Percentiles rank a stretch among this genome's conserved stretches.
Conservation (phyloP, 352 stramenopile genomes). For the Phytophthora aleatoria region DNA sequence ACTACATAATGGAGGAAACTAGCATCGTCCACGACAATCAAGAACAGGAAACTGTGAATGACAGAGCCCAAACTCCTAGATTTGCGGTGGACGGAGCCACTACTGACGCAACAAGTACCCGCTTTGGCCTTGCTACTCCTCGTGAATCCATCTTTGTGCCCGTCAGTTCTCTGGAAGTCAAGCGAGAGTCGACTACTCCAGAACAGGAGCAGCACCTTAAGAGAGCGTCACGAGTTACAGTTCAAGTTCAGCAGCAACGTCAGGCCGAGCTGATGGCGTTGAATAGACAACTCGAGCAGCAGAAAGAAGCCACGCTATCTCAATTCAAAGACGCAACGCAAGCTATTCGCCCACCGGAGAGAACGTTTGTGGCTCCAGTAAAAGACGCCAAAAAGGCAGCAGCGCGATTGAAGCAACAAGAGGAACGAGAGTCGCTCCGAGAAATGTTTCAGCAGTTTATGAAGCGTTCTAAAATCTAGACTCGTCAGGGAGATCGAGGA, state of each 20-base stretch:
- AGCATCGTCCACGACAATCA: conserved; percentile 14
- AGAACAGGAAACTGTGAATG: conserved; percentile 3
- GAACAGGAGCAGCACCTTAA: conserved; percentile 8
- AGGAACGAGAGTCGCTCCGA: conserved; percentile 26
- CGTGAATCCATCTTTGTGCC: conserved; percentile 60
- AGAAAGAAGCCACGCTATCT: conserved; percentile 5
- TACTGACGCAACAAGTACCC: conserved; percentile 12
- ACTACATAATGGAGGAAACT: not conserved
- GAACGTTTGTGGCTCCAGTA: conserved; percentile 5
- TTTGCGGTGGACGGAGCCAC: conserved; percentile 16
- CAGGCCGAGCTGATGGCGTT: conserved; percentile 46
- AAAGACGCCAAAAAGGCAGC: conserved; percentile 19
- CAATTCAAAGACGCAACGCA: conserved; percentile 1
- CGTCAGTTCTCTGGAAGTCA: conserved; percentile 19
- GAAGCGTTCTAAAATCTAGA: conserved; percentile 16
- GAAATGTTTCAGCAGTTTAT: conserved; percentile 36
- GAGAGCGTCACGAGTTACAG: conserved; percentile 29
- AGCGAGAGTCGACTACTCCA: not conserved
- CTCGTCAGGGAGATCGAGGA: conserved; percentile 24
- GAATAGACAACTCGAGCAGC: conserved; percentile 19
- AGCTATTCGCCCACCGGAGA: conserved; percentile 22
- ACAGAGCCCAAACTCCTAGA: not conserved
- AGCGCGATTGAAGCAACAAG: conserved; percentile 18
- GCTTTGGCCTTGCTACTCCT: conserved; percentile 39
- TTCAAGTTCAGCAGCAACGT: conserved; percentile 50